A percentile compares a stretch with the other conserved stretches of the same genome.
Conservation (phyloP, 805 yeast species). For the Barnettozyma vustinii region DNA sequence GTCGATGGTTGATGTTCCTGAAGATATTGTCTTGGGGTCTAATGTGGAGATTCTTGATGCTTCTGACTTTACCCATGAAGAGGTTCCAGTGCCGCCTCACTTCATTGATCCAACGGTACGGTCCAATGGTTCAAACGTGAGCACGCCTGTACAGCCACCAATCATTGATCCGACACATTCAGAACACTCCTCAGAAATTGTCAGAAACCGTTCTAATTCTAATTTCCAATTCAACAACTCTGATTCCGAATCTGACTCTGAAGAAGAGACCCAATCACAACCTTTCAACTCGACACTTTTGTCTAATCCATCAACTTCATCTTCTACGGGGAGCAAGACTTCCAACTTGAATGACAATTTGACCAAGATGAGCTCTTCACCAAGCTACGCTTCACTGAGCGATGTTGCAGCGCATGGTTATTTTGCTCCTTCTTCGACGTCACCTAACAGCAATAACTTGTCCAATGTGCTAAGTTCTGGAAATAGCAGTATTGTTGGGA, state of each 20-base stretch:
- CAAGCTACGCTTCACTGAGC: constrained; percentile 41
- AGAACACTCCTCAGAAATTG: neutral
- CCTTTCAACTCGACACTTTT: constrained; percentile 6
- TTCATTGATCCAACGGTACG: constrained; percentile 5
- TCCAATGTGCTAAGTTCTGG: constrained; percentile 6
- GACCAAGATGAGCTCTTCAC: constrained; percentile 22
- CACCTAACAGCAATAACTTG: constrained; percentile 7
- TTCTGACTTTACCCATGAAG: constrained; percentile 7
- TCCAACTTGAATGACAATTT: constrained; percentile 9
- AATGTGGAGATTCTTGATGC: constrained; percentile 17
- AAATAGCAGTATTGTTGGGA: neutral
- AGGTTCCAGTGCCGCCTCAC: neutral
- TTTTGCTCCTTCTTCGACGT: constrained; percentile 22
- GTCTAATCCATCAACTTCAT: neutral
- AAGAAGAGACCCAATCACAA: constrained; percentile 17
- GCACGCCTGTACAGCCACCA: constrained; percentile 5
- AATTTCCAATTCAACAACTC: constrained; percentile 11
- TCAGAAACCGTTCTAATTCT: neutral
- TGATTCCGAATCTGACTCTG: constrained; percentile 26
- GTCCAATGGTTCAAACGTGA: neutral
- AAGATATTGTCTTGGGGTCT: constrained; percentile 25
- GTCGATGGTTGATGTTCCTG: constrained; percentile 25
- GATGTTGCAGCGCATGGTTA: constrained; percentile 46
- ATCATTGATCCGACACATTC: neutral
- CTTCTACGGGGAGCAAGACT: neutral